Percentiles rank a stretch among this genome's conserved stretches.
phyloP scores from a whole-genome alignment of 768 basidiomycete genomes.

The Lentinula raphanica region DNA sequence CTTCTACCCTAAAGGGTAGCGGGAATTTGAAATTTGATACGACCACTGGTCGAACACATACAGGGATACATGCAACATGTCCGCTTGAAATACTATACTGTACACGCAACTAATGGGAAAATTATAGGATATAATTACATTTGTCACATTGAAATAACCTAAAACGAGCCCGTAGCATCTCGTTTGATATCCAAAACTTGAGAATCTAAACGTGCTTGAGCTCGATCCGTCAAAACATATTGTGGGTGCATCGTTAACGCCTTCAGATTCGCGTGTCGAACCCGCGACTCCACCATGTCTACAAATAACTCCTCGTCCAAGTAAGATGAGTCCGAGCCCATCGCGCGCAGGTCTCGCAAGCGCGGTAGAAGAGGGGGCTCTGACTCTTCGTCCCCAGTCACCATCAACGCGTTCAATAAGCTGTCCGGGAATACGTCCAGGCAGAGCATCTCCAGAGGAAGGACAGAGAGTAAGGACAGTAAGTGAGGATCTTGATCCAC shows the following conservation, averaged over 20 bases:
- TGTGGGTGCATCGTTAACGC: background rate
- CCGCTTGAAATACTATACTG: too few relatives aligned
- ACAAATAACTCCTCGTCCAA: background rate
- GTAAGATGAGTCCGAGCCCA: background rate
- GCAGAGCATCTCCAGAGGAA: background rate
- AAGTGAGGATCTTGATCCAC: background rate
- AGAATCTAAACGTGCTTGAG: background rate
- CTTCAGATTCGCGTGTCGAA: background rate
- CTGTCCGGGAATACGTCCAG: background rate
- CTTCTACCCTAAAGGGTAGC: too few relatives aligned
- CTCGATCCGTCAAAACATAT: background rate
- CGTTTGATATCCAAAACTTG: background rate
- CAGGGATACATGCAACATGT: too few relatives aligned
- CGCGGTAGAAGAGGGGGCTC: background rate
- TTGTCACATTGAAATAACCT: too few relatives aligned
- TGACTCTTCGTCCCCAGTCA: background rate
- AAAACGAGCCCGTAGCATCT: too few relatives aligned
- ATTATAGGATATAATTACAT: too few relatives aligned
- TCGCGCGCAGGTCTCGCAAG: background rate
- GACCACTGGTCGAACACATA: too few relatives aligned
- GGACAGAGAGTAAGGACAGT: background rate
- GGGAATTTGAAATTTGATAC: too few relatives aligned
- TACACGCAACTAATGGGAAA: too few relatives aligned
- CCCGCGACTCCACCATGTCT: background rate
- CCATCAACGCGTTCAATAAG: background rate